Conservation (phyloP, 2,329 filamentous ascomycete species). For the Claviceps arundinis region DNA sequence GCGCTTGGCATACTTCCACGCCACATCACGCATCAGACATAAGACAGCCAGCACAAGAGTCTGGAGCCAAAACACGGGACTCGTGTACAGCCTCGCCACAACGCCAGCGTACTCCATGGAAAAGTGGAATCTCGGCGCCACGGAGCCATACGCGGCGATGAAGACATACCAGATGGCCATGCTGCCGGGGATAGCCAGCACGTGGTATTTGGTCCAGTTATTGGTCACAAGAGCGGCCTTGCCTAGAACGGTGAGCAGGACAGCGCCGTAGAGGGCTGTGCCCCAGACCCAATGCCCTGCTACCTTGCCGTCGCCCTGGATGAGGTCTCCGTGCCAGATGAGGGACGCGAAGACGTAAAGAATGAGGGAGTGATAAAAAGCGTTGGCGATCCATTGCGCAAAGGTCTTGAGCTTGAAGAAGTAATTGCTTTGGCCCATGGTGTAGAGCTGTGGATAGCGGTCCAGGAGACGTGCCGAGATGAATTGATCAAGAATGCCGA, state of each 20-base stretch:
- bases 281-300: constrained; percentile 98
- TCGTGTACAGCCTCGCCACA: constrained; percentile 65
- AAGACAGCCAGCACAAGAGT: constrained; percentile 64
- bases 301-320: constrained; percentile 63
- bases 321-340: constrained; percentile 71
- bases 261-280: constrained; percentile 82
- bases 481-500: constrained; percentile 96
- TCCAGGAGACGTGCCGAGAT: constrained; percentile 88
- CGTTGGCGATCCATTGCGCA: constrained; percentile 82
- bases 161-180: constrained; percentile 87
- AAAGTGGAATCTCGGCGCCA: constrained; percentile 70
- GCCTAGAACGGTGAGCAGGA: constrained; percentile 83
- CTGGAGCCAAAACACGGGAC: constrained; percentile 85
- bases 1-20: constrained; percentile 93
- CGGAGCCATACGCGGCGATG: constrained; percentile 72
- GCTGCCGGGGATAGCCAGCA: constrained; percentile 88
- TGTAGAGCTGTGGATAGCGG: constrained; percentile 90
- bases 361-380: constrained; percentile 87
- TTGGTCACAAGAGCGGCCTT: constrained; percentile 93
- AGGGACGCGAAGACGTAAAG: constrained; percentile 77
- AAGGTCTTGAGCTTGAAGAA: constrained; percentile 94
- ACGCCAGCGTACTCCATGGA: constrained; percentile 78
- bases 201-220: constrained; percentile 97
- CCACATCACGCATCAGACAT: constrained; percentile 77
- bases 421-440: constrained; percentile 78